Conservation (phyloP, 495 filamentous ascomycete genomes). For the Aspergillus biplanus region DNA sequence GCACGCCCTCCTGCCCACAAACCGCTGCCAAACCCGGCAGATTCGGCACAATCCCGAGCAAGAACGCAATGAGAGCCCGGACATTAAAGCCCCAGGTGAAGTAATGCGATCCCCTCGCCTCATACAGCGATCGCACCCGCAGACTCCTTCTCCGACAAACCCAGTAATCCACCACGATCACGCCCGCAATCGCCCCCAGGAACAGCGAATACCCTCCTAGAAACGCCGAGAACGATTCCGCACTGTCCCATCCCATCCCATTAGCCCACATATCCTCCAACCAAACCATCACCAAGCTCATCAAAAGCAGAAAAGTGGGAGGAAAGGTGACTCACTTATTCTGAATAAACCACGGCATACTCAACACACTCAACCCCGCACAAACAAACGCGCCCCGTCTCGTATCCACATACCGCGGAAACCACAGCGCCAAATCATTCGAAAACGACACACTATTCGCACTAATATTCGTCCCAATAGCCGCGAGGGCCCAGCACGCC, state of each 20-base stretch:
- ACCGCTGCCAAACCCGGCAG: slow-evolving; percentile 39
- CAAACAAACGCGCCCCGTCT: slow-evolving; percentile 44
- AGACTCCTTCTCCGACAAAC: slow-evolving; percentile 39
- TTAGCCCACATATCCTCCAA: not conserved
- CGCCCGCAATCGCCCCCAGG: slow-evolving; percentile 51
- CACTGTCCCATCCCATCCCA: slow-evolving; percentile 16
- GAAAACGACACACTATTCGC: slow-evolving; percentile 61
- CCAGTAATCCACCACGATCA: slow-evolving; percentile 52
- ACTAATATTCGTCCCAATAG: slow-evolving; percentile 63
- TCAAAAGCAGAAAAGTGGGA: not conserved
- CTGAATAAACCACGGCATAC: slow-evolving; percentile 56
- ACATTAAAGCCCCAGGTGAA: slow-evolving; percentile 46
- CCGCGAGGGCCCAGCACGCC: slow-evolving; percentile 53
- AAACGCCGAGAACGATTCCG: slow-evolving; percentile 47
- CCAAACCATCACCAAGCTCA: not conserved
- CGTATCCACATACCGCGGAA: slow-evolving; percentile 63
- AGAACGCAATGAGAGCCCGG: slow-evolving; percentile 42
- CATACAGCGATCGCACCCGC: slow-evolving; percentile 43
- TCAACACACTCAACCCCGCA: slow-evolving; percentile 37
- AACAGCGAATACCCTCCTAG: slow-evolving; percentile 50
- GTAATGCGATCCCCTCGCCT: slow-evolving; percentile 45
- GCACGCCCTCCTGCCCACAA: slow-evolving; percentile 18
- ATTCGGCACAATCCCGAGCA: slow-evolving; percentile 44
- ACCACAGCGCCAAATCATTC: slow-evolving; percentile 62
- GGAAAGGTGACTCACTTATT: slow-evolving; percentile 24